Percentiles rank a stretch among this genome's conserved stretches.
Evolutionary conservation across 1,284 basidiomycete species (phyloP).

Genomic region (Hortiboletus rubellus): DNA sequence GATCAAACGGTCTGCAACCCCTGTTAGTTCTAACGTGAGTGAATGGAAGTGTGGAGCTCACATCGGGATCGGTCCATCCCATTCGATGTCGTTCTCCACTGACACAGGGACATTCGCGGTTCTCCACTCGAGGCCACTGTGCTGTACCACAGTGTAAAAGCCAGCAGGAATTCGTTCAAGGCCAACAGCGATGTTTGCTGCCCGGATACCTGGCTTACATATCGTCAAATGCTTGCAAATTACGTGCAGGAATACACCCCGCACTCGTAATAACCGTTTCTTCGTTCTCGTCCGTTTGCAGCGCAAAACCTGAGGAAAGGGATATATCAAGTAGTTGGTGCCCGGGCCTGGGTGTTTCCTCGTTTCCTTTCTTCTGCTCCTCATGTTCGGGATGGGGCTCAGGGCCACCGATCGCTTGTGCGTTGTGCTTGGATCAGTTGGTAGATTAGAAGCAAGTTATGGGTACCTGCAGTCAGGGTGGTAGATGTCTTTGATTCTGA

Average conservation of each 20-base stretch:
- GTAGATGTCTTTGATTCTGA: not conserved
- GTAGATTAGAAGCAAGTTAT: not conserved
- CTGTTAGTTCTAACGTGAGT: not conserved
- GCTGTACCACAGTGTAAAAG: not conserved
- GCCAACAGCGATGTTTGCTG: not conserved
- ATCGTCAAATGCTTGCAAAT: not conserved
- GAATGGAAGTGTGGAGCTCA: too few species aligned
- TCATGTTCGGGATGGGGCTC: not conserved
- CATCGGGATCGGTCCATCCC: not conserved
- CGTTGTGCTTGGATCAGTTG: not conserved
- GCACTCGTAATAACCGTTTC: not conserved
- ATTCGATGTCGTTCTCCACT: not conserved
- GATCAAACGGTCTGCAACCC: conserved; percentile 7
- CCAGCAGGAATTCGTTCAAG: not conserved
- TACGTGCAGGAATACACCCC: not conserved
- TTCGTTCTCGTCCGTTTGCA: not conserved
- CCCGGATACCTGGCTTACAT: not conserved
- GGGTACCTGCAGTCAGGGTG: not conserved
- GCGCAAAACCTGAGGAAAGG: not conserved
- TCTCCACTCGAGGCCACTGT: not conserved
- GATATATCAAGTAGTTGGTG: not conserved
- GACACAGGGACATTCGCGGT: not conserved
- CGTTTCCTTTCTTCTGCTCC: not conserved
- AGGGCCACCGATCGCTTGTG: not conserved
- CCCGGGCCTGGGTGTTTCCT: not conserved